phyloP scores from a whole-genome alignment of 169 alveolate genomes.

The Cryptosporidium ubiquitum region DNA sequence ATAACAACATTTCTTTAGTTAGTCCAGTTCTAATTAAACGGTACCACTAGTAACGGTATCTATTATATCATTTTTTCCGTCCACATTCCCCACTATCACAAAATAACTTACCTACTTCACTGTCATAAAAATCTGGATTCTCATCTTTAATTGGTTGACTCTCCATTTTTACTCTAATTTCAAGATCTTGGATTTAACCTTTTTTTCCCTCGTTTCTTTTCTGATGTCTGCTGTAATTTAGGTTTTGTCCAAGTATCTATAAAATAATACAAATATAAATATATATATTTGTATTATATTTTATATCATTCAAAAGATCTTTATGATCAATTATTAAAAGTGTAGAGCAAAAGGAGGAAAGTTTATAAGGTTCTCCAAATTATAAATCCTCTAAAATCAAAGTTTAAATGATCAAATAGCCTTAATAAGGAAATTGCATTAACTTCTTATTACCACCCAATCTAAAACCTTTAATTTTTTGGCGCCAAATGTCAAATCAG shows the following conservation, averaged over 20 bases:
- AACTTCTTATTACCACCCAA: neutral
- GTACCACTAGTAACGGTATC: too few relatives aligned
- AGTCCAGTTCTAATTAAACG: neutral
- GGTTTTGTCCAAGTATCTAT: too few relatives aligned
- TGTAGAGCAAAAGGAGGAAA: too few relatives aligned
- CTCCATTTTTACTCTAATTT: neutral
- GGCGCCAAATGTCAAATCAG: constrained; percentile 33
- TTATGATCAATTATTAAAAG: too few relatives aligned
- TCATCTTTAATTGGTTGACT: constrained; percentile 6
- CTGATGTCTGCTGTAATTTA: too few relatives aligned
- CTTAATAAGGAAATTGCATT: neutral
- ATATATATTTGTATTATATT: too few relatives aligned
- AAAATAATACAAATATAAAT: too few relatives aligned
- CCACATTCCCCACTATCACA: neutral
- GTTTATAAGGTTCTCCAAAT: too few relatives aligned
- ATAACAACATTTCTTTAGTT: neutral
- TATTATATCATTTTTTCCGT: neutral
- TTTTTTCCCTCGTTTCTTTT: neutral
- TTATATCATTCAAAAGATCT: too few relatives aligned
- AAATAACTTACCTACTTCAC: constrained; percentile 46
- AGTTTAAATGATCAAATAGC: neutral
- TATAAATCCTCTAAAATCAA: too few relatives aligned
- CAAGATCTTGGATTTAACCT: neutral
- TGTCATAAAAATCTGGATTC: constrained; percentile 44
- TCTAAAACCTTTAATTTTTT: neutral